Percentiles rank a stretch among this genome's conserved stretches.
phyloP scores from a whole-genome alignment of 2,329 filamentous ascomycete genomes.

The Aquanectria penicillioides region DNA sequence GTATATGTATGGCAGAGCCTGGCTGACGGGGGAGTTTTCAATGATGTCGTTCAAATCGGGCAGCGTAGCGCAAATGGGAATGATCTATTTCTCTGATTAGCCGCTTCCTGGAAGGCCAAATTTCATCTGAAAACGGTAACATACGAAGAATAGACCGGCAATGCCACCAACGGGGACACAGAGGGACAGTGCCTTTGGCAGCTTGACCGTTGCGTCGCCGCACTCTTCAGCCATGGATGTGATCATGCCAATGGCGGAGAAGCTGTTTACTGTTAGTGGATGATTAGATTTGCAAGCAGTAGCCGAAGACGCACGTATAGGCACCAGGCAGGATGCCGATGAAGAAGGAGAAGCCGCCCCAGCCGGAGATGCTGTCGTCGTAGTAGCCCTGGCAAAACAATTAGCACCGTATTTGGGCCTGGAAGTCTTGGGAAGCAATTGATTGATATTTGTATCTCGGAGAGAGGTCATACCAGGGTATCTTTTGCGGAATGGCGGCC shows the following conservation, averaged over 20 bases:
- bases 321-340: constrained; percentile 60
- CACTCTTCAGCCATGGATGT: constrained; percentile 69
- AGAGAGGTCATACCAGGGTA: constrained; percentile 34
- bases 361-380: constrained; percentile 72
- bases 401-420: fast-evolving
- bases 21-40: constrained; percentile 70
- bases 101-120: constrained; percentile 47
- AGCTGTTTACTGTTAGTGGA: constrained; percentile 16
- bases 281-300: fast-evolving
- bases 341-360: constrained; percentile 71
- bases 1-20: constrained; percentile 80
- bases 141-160: constrained; percentile 70
- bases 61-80: constrained; percentile 67
- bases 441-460: not conserved
- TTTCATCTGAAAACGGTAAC: not conserved
- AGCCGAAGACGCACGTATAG: constrained; percentile 38
- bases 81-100: constrained; percentile 21
- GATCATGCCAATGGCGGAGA: constrained; percentile 61
- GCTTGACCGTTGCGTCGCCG: constrained; percentile 66
- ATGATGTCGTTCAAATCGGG: constrained; percentile 73
- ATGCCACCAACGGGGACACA: constrained; percentile 72
- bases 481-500: constrained; percentile 65
- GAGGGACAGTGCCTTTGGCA: constrained; percentile 73
- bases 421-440: too few relatives aligned
- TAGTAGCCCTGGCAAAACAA: constrained; percentile 66